Percentiles rank a stretch among this genome's conserved stretches.
These are phyloP conservation scores for Brassica rapa DNA, from an alignment of 345 rosid species.

Conservation along the genomic window DNA sequence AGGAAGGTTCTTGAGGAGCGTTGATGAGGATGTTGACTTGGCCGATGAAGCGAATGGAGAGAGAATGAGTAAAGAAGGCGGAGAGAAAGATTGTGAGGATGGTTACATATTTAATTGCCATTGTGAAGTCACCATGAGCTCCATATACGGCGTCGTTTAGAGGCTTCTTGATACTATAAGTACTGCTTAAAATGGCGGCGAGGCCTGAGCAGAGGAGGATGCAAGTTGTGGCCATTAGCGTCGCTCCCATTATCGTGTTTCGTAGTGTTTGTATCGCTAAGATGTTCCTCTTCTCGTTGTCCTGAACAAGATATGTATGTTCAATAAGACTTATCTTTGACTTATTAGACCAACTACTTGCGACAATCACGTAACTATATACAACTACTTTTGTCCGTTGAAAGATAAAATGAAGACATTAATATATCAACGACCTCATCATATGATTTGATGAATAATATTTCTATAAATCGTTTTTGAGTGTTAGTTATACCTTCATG, in stretches of 20 bases:
- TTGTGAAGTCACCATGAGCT: slow-evolving; percentile 84
- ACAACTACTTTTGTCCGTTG: too few relatives aligned
- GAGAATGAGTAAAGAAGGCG: slow-evolving; percentile 84
- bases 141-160: slow-evolving; percentile 71
- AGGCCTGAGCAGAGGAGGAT: slow-evolving; percentile 81
- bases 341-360: too few relatives aligned
- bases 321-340: too few relatives aligned
- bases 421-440: too few relatives aligned
- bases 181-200: slow-evolving; percentile 91
- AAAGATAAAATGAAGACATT: too few relatives aligned
- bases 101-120: slow-evolving; percentile 78
- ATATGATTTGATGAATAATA: neutral
- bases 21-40: slow-evolving; percentile 85
- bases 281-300: slow-evolving; percentile 88
- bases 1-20: slow-evolving; percentile 47
- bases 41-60: slow-evolving; percentile 76
- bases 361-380: too few relatives aligned
- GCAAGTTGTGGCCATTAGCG: slow-evolving; percentile 93
- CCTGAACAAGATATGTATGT: slow-evolving; percentile 40
- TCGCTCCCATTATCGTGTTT: slow-evolving; percentile 91
- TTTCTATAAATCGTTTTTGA: neutral
- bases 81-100: slow-evolving; percentile 70
- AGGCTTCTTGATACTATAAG: slow-evolving; percentile 85
- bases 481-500: slow-evolving; percentile 59
- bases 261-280: slow-evolving; percentile 85